These are phyloP conservation scores for Cinchona pubescens DNA, from an alignment of 257 asterid genomes.

Conservation along the genomic window DNA sequence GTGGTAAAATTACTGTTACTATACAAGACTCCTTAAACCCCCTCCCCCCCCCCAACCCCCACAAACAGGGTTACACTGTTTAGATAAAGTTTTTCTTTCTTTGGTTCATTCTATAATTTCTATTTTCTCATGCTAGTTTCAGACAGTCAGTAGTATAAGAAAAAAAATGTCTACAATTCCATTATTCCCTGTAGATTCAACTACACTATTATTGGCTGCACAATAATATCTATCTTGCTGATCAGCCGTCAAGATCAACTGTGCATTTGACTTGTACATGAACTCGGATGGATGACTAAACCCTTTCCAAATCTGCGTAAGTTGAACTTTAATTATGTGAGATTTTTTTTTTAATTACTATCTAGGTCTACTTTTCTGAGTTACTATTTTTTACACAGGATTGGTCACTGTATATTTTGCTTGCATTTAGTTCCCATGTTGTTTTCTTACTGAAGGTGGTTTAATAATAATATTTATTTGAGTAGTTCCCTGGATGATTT, in stretches of 20 bases:
- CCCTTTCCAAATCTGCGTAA: background rate
- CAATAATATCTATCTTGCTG: background rate
- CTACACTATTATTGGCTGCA: background rate
- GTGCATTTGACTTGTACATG: background rate
- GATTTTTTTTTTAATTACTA: no score
- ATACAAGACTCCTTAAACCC: no score
- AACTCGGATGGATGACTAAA: background rate
- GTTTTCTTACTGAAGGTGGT: background rate
- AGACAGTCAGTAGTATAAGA: background rate
- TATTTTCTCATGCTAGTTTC: background rate
- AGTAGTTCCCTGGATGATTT: background rate
- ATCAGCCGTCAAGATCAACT: conserved; percentile 3
- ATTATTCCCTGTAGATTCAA: background rate
- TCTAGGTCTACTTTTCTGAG: background rate
- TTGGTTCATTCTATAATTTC: no score
- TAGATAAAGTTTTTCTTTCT: background rate
- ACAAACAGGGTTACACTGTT: background rate
- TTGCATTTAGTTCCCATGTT: background rate
- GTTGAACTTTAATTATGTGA: background rate
- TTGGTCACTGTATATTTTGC: background rate
- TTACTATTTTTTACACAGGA: background rate
- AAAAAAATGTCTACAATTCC: background rate
- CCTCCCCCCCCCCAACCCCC: no score
- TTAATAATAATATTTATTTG: no score
- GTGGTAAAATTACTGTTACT: background rate